A percentile compares a stretch with the other conserved stretches of the same genome.
Conservation (phyloP, 2,329 filamentous ascomycete genomes). For the Verticillium nubilum region DNA sequence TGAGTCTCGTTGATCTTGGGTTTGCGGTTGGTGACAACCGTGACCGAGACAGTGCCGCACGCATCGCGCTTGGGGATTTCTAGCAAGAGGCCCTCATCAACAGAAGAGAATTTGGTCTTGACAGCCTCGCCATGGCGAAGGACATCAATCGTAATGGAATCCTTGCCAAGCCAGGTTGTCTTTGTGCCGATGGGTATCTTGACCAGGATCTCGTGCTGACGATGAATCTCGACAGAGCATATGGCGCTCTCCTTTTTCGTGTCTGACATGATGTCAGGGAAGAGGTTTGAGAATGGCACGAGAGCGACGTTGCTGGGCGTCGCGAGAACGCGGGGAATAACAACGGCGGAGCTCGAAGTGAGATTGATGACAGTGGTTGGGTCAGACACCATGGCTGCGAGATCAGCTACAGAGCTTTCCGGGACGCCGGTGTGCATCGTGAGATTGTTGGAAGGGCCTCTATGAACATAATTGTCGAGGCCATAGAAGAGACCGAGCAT, state of each 20-base stretch:
- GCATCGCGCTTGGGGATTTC: conserved; percentile 49
- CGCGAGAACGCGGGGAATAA: conserved; percentile 18
- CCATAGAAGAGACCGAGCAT: background rate
- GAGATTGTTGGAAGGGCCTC: background rate
- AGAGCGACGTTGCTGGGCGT: conserved; percentile 19
- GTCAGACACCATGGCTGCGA: conserved; percentile 7
- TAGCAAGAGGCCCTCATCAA: conserved; percentile 46
- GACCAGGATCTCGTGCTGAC: conserved; percentile 47
- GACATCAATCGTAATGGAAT: conserved; percentile 51
- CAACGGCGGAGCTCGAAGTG: conserved; percentile 29
- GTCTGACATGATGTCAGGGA: conserved; percentile 27
- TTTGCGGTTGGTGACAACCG: conserved; percentile 51
- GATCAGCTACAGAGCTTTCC: conserved; percentile 12
- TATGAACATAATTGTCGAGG: background rate
- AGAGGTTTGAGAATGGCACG: conserved; percentile 33
- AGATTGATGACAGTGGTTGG: conserved; percentile 29
- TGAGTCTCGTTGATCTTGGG: conserved; percentile 58
- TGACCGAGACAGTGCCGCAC: conserved; percentile 52
- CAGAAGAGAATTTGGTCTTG: conserved; percentile 40
- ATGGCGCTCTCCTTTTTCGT: conserved; percentile 22
- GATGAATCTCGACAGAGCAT: conserved; percentile 40
- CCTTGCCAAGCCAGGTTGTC: conserved; percentile 48
- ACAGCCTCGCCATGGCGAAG: conserved; percentile 41
- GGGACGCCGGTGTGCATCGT: background rate
- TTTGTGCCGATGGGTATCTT: conserved; percentile 46